Percentiles rank a stretch among this genome's conserved stretches.
Conservation (phyloP, 1,139 yeast genomes). For the Pneumocystis carinii region DNA sequence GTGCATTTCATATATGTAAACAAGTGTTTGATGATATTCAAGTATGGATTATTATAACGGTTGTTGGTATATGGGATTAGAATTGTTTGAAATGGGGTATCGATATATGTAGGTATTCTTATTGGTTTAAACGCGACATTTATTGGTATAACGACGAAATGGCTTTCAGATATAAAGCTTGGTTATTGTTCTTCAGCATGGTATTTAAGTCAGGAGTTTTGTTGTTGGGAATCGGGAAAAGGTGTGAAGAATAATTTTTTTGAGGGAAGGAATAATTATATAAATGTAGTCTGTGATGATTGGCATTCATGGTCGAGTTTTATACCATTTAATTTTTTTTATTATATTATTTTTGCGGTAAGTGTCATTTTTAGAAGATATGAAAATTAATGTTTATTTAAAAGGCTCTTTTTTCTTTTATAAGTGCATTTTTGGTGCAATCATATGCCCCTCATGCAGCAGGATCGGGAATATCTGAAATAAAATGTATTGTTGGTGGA, state of each 20-base stretch:
- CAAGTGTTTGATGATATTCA: conserved; percentile 34
- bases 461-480: conserved; percentile 93
- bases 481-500: conserved; percentile 88
- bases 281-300: conserved; percentile 17
- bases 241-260: conserved; percentile 12
- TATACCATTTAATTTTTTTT: conserved; percentile 7
- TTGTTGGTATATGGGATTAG: conserved; percentile 37
- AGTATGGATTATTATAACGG: conserved; percentile 61
- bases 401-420: conserved; percentile 48
- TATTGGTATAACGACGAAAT: conserved; percentile 67
- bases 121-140: conserved; percentile 76
- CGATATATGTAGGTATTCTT: conserved; percentile 21
- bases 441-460: conserved; percentile 79
- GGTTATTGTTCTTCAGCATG: conserved; percentile 65
- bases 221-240: conserved; percentile 40
- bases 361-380: conserved; percentile 30
- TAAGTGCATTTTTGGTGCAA: conserved; percentile 56
- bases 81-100: background rate
- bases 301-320: conserved; percentile 25
- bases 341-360: conserved; percentile 13
- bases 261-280: background rate
- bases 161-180: conserved; percentile 61
- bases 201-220: conserved; percentile 58
- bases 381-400: conserved; percentile 41
- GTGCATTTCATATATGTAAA: conserved; percentile 20